phyloP scores from a whole-genome alignment of 2,329 filamentous ascomycete genomes.

The Fusarium armeniacum region DNA sequence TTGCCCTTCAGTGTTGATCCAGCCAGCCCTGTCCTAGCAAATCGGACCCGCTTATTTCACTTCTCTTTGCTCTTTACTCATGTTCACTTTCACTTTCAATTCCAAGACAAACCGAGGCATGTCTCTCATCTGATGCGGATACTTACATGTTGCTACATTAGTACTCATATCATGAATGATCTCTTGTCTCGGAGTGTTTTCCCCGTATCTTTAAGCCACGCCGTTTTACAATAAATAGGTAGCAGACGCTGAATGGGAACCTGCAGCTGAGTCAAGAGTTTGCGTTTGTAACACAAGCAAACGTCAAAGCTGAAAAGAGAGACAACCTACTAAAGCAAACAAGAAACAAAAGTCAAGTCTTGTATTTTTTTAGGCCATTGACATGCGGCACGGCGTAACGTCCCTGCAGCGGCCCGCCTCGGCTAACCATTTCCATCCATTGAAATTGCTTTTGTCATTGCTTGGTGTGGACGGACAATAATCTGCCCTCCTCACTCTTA shows the following conservation, averaged over 20 bases:
- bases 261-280: background rate
- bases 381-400: constrained; percentile 33
- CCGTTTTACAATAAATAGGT: background rate
- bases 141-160: background rate
- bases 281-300: background rate
- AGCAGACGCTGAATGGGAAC: background rate
- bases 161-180: background rate
- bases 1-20: background rate
- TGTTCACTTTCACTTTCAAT: background rate
- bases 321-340: background rate
- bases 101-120: constrained; percentile 1
- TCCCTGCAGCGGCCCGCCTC: constrained; percentile 46
- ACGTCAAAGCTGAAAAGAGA: constrained; percentile 3
- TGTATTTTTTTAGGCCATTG: background rate
- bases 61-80: background rate
- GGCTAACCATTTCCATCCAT: constrained; percentile 38
- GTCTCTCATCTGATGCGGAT: constrained; percentile 2
- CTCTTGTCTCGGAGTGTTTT: background rate
- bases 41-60: constrained; percentile 8
- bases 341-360: constrained; percentile 8
- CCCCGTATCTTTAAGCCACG: background rate
- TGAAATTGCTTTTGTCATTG: constrained; percentile 2
- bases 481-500: background rate
- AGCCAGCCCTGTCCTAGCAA: constrained; percentile 19
- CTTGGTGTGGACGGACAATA: background rate